Base-by-base conservation (phyloP, 2,329 filamentous ascomycete species). In the Leptodontidium sp. region DNA sequence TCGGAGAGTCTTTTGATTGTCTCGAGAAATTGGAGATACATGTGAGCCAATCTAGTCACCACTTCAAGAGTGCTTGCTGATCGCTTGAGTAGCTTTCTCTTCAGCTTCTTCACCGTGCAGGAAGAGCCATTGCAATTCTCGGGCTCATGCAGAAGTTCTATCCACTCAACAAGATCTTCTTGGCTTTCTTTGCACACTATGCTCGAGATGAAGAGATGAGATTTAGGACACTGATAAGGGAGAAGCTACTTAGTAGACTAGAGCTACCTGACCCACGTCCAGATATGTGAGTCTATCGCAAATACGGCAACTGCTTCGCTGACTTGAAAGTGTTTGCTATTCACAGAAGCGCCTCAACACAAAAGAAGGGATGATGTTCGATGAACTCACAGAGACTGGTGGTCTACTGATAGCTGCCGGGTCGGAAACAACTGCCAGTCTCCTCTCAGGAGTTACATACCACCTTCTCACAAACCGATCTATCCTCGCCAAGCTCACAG, bases 1-100 rank as follows among this genome's bases (percentile, higher is more conserved):
- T 84, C 70, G 82, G 81, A 15, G 79, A 82, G 66, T 78, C 79
- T 0, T 82, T 81, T 69, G 73, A 72, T 15, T 78, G 75, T 68
- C 69, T 81, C 9, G 69, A 78, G 38, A 69, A 45, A 17, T 43
- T 50, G 15, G 43, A 40, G 15, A 35, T 55, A 4, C 52, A 55
- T 55, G 52, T 55, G 12, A 55, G 52, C 5, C 29, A 35, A n/a
- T n/a, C 4, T 4, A 35, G 1, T 1, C 2, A n/a, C 1, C 4
- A 5, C 26, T 52, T 52, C 29, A n/a, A 35, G 49, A 6, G n/a
- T 35, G 3, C 1, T 17, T n/a, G 35, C 29, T 55, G 29, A 55
- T n/a, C 15, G n/a, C 1, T 35, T 17, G 52, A n/a, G 17, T 50
- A 58, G 21, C 12, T 53, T 21, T 64, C 49, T 7, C 24, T 71